Evolutionary conservation across 352 stramenopile species (phyloP).

Genomic region (Globisporangium spinosum): DNA sequence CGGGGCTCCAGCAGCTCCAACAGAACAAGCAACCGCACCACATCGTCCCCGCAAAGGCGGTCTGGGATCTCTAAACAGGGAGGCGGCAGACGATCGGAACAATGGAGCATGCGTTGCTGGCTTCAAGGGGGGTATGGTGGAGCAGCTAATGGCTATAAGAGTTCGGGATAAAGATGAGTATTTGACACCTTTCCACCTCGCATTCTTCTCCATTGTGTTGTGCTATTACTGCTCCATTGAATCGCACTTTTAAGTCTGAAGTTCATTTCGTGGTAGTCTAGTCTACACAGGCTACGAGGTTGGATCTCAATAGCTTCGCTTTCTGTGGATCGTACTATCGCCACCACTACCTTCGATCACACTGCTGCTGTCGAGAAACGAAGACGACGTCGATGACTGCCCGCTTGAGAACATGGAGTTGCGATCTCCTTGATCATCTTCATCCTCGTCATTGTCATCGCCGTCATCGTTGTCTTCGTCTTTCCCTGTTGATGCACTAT

Average conservation of each 20-base stretch:
- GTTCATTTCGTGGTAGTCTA: background rate
- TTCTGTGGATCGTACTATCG: background rate
- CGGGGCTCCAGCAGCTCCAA: slow-evolving; percentile 6
- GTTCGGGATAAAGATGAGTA: too few relatives aligned
- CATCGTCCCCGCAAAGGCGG: slow-evolving; percentile 43
- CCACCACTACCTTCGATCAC: background rate
- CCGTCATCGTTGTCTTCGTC: slow-evolving; percentile 25
- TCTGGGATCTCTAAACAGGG: slow-evolving; percentile 61
- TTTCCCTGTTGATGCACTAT: background rate
- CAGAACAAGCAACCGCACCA: slow-evolving; percentile 27
- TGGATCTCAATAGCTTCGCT: background rate
- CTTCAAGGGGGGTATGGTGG: background rate
- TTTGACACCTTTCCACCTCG: too few relatives aligned
- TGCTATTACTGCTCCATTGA: too few relatives aligned
- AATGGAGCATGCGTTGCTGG: background rate
- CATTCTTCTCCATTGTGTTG: too few relatives aligned
- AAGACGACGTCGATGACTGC: background rate
- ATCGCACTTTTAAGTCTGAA: too few relatives aligned
- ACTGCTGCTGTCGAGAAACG: slow-evolving; percentile 1
- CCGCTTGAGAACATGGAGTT: background rate
- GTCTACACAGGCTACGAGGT: background rate
- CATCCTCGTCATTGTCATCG: slow-evolving; percentile 11
- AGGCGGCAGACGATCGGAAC: background rate
- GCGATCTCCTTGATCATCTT: background rate
- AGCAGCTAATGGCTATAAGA: too few relatives aligned